phyloP scores from a whole-genome alignment of 2,329 filamentous ascomycete genomes.

The Alternaria arbusti region DNA sequence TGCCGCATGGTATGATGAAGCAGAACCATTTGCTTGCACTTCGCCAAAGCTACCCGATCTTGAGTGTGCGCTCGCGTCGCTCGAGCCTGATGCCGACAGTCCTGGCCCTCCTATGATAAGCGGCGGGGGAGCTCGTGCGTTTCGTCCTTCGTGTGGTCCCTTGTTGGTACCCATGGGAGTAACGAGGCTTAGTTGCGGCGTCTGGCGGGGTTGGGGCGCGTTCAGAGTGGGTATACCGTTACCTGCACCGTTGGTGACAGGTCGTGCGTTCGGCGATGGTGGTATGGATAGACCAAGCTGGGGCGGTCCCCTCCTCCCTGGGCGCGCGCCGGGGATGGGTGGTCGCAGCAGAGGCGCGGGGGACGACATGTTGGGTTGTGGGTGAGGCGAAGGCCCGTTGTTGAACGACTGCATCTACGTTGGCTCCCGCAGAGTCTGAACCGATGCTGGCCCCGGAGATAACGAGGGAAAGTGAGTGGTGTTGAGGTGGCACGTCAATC shows the following conservation, averaged over 20 bases:
- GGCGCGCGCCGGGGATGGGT: conserved; percentile 72
- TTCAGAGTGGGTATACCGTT: conserved; percentile 43
- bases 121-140: conserved; percentile 60
- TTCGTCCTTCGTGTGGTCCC: conserved; percentile 71
- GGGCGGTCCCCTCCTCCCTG: conserved; percentile 69
- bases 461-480: conserved; percentile 22
- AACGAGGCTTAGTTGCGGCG: conserved; percentile 82
- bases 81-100: conserved; percentile 74
- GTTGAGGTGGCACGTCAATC: conserved; percentile 31
- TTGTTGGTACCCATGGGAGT: conserved; percentile 85
- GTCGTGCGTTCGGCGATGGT: conserved; percentile 80
- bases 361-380: conserved; percentile 67
- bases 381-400: conserved; percentile 28
- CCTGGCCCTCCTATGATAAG: conserved; percentile 58
- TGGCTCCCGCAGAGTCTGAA: conserved; percentile 2
- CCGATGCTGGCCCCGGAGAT: conserved; percentile 10
- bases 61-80: conserved; percentile 82
- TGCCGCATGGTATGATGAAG: conserved; percentile 79
- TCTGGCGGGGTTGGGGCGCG: conserved; percentile 60
- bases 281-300: conserved; percentile 90
- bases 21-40: conserved; percentile 78
- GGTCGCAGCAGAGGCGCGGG: conserved; percentile 82
- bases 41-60: conserved; percentile 86
- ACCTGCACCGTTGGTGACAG: conserved; percentile 69
- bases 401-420: conserved; percentile 37